These are phyloP conservation scores for Lavandula angustifolia DNA, from an alignment of 257 asterid species.

Conservation along the genomic window DNA sequence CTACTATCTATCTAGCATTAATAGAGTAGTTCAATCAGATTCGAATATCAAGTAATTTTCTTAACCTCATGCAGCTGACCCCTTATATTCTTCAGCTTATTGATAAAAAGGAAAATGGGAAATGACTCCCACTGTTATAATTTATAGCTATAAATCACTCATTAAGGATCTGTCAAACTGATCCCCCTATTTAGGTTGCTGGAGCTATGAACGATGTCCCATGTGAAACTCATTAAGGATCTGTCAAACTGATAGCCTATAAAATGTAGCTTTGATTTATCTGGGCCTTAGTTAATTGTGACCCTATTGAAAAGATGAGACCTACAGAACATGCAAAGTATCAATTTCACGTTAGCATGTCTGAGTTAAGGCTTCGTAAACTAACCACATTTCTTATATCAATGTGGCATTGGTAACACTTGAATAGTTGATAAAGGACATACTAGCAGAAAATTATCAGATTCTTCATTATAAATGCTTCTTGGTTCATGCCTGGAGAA, in stretches of 20 bases:
- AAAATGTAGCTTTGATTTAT: background rate
- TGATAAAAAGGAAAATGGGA: background rate
- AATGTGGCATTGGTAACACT: background rate
- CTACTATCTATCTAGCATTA: conserved; percentile 57
- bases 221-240: conserved; percentile 1
- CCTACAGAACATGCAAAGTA: background rate
- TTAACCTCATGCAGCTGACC: conserved; percentile 9
- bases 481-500: background rate
- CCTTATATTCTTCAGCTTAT: conserved; percentile 25
- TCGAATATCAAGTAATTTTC: conserved; percentile 65
- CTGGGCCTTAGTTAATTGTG: background rate
- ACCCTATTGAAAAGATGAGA: background rate
- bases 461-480: background rate
- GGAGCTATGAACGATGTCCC: background rate
- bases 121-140: conserved; percentile 6
- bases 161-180: no score
- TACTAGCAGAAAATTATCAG: background rate
- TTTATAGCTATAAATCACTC: no score
- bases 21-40: conserved; percentile 43
- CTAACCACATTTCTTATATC: background rate
- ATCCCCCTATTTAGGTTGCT: background rate
- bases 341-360: background rate
- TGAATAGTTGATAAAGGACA: background rate
- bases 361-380: background rate
- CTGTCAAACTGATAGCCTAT: background rate